Evolutionary conservation across 352 stramenopile genomes (phyloP), one percentile per base, ranked within the genome.

Genomic region (Globisporangium alternatum): DNA sequence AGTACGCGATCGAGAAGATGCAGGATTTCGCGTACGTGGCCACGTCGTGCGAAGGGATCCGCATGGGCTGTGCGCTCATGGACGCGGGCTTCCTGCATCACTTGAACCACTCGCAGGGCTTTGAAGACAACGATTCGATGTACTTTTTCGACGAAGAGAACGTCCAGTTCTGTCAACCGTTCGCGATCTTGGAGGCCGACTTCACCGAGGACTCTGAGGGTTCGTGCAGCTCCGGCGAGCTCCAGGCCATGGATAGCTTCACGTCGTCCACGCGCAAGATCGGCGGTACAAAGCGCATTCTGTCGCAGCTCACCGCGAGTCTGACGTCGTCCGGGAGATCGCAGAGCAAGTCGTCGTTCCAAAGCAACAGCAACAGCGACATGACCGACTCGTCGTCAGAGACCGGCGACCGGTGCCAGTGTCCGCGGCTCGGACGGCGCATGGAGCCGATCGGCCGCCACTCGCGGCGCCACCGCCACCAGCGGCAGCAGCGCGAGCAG

Each of bases 81-180:
- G 81, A 88, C 37, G 77, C 79, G 6, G 81, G 81, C 0, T 76
- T 85, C 51, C 64, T 90, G 35, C 81, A 90, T 9, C 81, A 90
- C 56, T 9, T 76, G 39, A 59, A 55, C 10, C 81, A 90, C 44
- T 63, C 71, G 2, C 68, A 63, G 7, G 49, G 66, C 8, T 86
- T 86, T 45, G 70, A 78, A 53, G 51, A 66, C 31, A 76, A 17
- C 59, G 55, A 66, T 21, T 49, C 69, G 1, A 59, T 75, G 35
- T 88, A 88, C 62, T 85, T 76, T 22, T 88, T 90, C n/a, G 78
- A 89, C 62, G 52, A 45, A 19, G 52, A 58, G 31, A 58, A 45
- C 31, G 78, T 81, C 37, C 62, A 67, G 10, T 75, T 78, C 30
- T 77, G 72, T 31, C 77, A 86, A 25, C 72, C 72, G 0, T 41